Evolutionary conservation across 1,139 yeast species (phyloP), one percentile per base, ranked within the genome.

Genomic region (Debaryomyces robertsiae): DNA sequence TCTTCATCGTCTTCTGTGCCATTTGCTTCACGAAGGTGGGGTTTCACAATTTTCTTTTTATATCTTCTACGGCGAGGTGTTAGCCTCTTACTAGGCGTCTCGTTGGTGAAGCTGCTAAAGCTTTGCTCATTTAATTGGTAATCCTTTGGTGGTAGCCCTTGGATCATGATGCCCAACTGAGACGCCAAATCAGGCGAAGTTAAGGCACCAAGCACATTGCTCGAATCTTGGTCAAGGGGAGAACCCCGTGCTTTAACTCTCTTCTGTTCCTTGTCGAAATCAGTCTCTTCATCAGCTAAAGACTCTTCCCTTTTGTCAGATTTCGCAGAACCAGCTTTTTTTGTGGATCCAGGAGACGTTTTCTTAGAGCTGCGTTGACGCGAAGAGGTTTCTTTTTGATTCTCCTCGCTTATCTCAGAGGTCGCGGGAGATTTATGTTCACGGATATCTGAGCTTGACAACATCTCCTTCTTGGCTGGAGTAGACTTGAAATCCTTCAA

Each of bases 91-190:
- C 15, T 25, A 9, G 36, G 24, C 3, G 24, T 16, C 3, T 25
- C 23, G 17, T 16, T 25, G 10, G 16, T 33, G 17, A 24, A 13
- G 16, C 30, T 11, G 9, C 22, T 32, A 17, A 41, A 38, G 11
- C 42, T 41, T 11, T 27, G 17, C 6, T 40, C 42, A 15, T 27
- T 36, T 23, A 43, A 41, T 4, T 36, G 32, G 24, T 19, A 41
- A 17, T 30, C 32, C 17, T 38, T 30, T 10, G 54, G 54, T 25
- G 49, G 44, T 32, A 52, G 42, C 1, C 63, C 65, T 44, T 58
- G 58, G 15, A 61, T 48, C 1, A 58, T 55, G 7, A 64, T 58
- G 4, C 69, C 69, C 43, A 63, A 51, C 43, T 56, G 57, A 17
- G 61, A 48, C 3, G 67, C 66, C 32, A 60, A 32, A 33, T 53